Evolutionary conservation across 805 yeast species (phyloP).

Genomic region (Phaffomyces antillensis): DNA sequence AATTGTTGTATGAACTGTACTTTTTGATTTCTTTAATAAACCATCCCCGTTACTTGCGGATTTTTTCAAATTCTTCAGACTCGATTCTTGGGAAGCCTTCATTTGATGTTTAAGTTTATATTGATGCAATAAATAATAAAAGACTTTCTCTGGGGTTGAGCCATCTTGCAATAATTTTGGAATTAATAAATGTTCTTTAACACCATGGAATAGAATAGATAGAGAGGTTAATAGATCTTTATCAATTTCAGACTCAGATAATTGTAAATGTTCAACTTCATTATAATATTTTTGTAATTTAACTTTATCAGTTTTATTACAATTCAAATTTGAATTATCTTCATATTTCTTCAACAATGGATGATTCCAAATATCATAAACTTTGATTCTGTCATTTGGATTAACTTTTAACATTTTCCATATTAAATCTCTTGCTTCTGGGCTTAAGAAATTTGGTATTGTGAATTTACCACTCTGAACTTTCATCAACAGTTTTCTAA

Average conservation of each 20-base stretch:
- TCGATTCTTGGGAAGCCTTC: slow-evolving; percentile 13
- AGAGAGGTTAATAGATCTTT: slow-evolving; percentile 67
- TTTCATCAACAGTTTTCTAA: slow-evolving; percentile 75
- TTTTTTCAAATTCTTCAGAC: slow-evolving; percentile 20
- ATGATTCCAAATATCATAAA: slow-evolving; percentile 69
- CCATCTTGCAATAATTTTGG: slow-evolving; percentile 45
- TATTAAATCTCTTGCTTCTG: slow-evolving; percentile 84
- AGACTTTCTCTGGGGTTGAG: slow-evolving; percentile 71
- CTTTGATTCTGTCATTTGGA: slow-evolving; percentile 73
- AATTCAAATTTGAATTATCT: slow-evolving; percentile 26
- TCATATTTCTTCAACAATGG: slow-evolving; percentile 77
- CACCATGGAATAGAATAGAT: slow-evolving; percentile 78
- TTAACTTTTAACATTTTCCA: slow-evolving; percentile 74
- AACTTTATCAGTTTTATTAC: slow-evolving; percentile 21
- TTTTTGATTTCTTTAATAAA: slow-evolving; percentile 33
- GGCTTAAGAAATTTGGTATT: slow-evolving; percentile 73
- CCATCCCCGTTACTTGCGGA: slow-evolving; percentile 24
- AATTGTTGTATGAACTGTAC: slow-evolving; percentile 35
- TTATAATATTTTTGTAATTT: slow-evolving; percentile 29
- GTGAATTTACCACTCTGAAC: slow-evolving; percentile 85
- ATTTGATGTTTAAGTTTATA: slow-evolving; percentile 60
- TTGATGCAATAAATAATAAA: slow-evolving; percentile 65
- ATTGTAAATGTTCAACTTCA: slow-evolving; percentile 32
- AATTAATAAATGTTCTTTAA: slow-evolving; percentile 45
- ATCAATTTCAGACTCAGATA: slow-evolving; percentile 44